These are phyloP conservation scores for Colletotrichum orbiculare DNA, from an alignment of 2,329 filamentous ascomycete genomes.

Conservation along the genomic window DNA sequence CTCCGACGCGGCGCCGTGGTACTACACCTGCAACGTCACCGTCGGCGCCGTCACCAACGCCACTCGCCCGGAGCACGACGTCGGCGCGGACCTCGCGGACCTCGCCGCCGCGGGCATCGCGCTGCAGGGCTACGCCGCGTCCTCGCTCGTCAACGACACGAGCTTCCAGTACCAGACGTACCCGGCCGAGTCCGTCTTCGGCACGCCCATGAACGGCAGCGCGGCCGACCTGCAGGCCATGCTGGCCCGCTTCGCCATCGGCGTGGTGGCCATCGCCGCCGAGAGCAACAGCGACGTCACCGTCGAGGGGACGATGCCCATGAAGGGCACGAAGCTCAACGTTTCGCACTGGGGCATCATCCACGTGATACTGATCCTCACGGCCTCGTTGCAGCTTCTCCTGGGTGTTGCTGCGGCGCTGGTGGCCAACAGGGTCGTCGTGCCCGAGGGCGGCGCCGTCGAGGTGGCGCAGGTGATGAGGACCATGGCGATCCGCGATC, in stretches of 20 bases:
- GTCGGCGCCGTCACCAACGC: slow-evolving; percentile 48
- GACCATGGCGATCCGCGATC: slow-evolving; percentile 31
- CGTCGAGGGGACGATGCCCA: slow-evolving; percentile 44
- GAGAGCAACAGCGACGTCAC: slow-evolving; percentile 43
- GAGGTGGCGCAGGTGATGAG: slow-evolving; percentile 36
- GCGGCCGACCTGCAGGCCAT: slow-evolving; percentile 47
- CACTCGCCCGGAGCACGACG: slow-evolving; percentile 47
- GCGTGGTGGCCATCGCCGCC: slow-evolving; percentile 48
- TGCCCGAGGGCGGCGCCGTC: slow-evolving; percentile 35
- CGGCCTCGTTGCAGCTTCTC: slow-evolving; percentile 45
- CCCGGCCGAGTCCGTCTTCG: slow-evolving; percentile 53
- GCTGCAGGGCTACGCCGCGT: slow-evolving; percentile 50
- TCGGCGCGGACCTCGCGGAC: slow-evolving; percentile 48
- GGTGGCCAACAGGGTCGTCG: slow-evolving; percentile 43
- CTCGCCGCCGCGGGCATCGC: slow-evolving; percentile 52
- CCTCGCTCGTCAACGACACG: slow-evolving; percentile 39
- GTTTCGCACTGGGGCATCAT: slow-evolving; percentile 47
- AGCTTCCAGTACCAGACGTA: slow-evolving; percentile 52
- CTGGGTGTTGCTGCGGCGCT: slow-evolving; percentile 40
- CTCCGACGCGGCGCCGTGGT: slow-evolving; percentile 49
- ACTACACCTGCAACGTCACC: slow-evolving; percentile 53
- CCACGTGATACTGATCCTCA: slow-evolving; percentile 47
- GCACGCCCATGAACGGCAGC: slow-evolving; percentile 46
- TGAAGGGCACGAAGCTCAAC: slow-evolving; percentile 45
- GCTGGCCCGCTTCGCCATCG: slow-evolving; percentile 50